phyloP scores from a whole-genome alignment of 148 eudicot species.

The Spergularia marina region DNA sequence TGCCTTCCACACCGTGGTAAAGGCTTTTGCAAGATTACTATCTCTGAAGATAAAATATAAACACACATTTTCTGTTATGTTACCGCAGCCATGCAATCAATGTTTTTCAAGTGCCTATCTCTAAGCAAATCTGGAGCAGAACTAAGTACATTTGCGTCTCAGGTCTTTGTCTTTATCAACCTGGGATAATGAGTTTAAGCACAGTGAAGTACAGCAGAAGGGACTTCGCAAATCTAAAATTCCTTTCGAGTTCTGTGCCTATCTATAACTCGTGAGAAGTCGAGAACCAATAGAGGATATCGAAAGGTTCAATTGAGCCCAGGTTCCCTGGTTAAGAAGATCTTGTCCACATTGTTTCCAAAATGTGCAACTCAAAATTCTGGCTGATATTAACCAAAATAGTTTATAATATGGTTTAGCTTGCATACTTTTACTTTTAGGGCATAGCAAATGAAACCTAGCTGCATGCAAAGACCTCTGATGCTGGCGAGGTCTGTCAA shows the following conservation, averaged over 20 bases:
- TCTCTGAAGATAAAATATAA: too few species aligned
- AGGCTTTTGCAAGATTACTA: too few species aligned
- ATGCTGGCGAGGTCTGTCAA: background rate
- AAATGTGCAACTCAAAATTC: background rate
- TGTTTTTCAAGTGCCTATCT: too few species aligned
- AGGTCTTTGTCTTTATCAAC: too few species aligned
- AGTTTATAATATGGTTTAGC: background rate
- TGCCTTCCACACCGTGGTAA: too few species aligned
- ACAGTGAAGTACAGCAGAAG: background rate
- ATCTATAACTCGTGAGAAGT: background rate
- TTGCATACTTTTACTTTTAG: background rate
- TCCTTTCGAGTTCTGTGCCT: background rate
- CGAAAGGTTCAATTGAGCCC: background rate
- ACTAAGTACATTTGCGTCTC: too few species aligned
- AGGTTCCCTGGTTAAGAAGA: conserved; percentile 1
- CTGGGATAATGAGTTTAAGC: background rate
- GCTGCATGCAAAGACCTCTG: background rate
- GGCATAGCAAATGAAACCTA: background rate
- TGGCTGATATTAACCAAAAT: background rate
- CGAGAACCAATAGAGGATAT: background rate
- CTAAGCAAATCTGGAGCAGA: too few species aligned
- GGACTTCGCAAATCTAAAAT: background rate
- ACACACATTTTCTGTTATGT: too few species aligned
- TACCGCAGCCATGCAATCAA: too few species aligned
- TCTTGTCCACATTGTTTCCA: background rate